phyloP scores from a whole-genome alignment of 352 stramenopile species.

The Pythium brassicae region DNA sequence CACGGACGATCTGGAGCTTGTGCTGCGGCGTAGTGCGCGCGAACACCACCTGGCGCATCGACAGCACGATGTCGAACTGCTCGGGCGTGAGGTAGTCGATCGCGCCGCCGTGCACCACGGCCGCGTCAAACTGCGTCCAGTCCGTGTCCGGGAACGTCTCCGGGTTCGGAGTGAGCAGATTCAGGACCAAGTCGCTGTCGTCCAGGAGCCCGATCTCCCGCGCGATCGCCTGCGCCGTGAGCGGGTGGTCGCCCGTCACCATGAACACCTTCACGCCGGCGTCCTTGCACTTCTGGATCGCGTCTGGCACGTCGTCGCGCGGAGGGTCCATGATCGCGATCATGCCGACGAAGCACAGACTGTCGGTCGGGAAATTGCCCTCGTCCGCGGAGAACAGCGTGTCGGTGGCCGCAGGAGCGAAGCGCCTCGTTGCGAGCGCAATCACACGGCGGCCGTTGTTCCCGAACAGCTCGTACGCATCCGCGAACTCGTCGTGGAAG shows the following conservation, averaged over 20 bases:
- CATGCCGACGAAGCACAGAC: conserved; percentile 84
- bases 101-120: conserved; percentile 54
- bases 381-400: conserved; percentile 29
- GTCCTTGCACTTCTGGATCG: conserved; percentile 72
- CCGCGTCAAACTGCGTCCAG: conserved; percentile 33
- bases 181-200: conserved; percentile 29
- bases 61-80: conserved; percentile 27
- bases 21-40: conserved; percentile 90
- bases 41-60: conserved; percentile 87
- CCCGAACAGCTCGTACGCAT: conserved; percentile 43
- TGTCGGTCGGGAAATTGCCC: conserved; percentile 28
- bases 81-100: conserved; percentile 28
- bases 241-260: conserved; percentile 89
- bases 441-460: conserved; percentile 41
- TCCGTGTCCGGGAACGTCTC: conserved; percentile 15
- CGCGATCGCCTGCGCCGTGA: conserved; percentile 86
- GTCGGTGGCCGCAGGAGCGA: conserved; percentile 9
- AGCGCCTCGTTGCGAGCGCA: conserved; percentile 34
- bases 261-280: conserved; percentile 91
- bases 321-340: conserved; percentile 93
- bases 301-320: conserved; percentile 58
- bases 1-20: conserved; percentile 78
- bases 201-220: conserved; percentile 80
- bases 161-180: conserved; percentile 17
- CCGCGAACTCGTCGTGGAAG: conserved; percentile 38